A percentile compares a stretch with the other conserved stretches of the same genome.
These are phyloP conservation scores for Calonectria hongkongensis DNA, from an alignment of 2,329 filamentous ascomycete genomes.

Conservation along the genomic window DNA sequence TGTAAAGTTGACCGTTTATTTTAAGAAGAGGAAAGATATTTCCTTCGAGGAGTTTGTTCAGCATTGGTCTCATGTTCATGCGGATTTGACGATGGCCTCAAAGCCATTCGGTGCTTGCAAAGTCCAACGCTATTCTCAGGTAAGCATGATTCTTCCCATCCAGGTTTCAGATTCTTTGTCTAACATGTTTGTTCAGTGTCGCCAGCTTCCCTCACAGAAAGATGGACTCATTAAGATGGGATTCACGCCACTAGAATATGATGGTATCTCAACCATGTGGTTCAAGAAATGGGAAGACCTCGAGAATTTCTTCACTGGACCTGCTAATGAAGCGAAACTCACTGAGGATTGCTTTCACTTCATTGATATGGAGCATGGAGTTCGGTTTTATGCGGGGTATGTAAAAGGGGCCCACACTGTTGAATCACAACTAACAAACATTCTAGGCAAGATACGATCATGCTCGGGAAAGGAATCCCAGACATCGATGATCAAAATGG, in stretches of 20 bases:
- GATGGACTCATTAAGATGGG: conserved; percentile 1
- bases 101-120: background rate
- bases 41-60: conserved; percentile 9
- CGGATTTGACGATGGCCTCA: conserved; percentile 15
- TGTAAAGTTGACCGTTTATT: conserved; percentile 15
- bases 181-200: background rate
- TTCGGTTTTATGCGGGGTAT: conserved; percentile 15
- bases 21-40: conserved; percentile 5
- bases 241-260: background rate
- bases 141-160: background rate
- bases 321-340: background rate
- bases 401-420: background rate
- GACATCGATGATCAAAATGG: conserved; percentile 15
- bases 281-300: conserved; percentile 11
- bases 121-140: conserved; percentile 2
- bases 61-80: conserved; percentile 16
- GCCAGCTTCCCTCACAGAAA: background rate
- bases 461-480: conserved; percentile 1
- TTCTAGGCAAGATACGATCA: conserved; percentile 10
- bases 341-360: conserved; percentile 18
- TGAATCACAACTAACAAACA: background rate
- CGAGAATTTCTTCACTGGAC: conserved; percentile 15
- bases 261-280: conserved; percentile 17
- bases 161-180: background rate
- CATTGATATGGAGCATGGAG: conserved; percentile 10